Evolutionary conservation across 208 protist species (phyloP), one percentile per base, ranked within the genome.

Genomic region (Hexamita inflata): DNA sequence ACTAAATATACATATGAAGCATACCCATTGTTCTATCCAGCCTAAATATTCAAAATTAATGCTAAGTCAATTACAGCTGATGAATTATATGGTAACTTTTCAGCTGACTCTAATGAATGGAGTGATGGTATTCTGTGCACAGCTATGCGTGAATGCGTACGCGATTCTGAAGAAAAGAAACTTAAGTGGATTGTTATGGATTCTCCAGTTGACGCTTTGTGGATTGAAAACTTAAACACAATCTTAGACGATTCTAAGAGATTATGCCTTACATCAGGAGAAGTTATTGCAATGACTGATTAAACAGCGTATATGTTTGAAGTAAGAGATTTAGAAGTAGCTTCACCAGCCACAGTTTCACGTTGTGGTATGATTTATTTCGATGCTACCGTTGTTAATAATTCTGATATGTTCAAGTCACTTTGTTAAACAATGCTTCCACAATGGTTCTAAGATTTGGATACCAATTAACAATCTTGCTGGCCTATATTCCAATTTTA

Each of bases 181-280:
- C 73, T 66, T 45, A 90, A 95, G 41, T 96, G 92, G 92, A 85
- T 94, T 61, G 85, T 95, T 57, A 96, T 98, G 80, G 93, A 97
- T 86, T 94, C 93, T n/a, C 94, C 94, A 32, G 94, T 98, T 34
- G 94, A 98, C 80, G 90, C 94, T 4, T 75, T 97, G 26, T 98
- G 94, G 93, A 97, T 98, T 87, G 94, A 98, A 81, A 95, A 93
- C 79, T 92, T 97, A 91, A 98, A 98, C 85, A 96, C 93, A 1
- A 93, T 97, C 0, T 84, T 97, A 11, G 94, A 98, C 83, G 94
- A 98, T 81, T 95, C 94, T 86, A 95, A 95, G 84, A 88, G 94
- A 77, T 88, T 98, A 1, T 97, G 92, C 81, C 86, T 98, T 30
- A 90, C 93, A 77, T 92, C 41, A 88, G 90, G 42, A 91, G 68